Evolutionary conservation across 2,329 filamentous ascomycete genomes (phyloP).

Genomic region (Fusarium sp.): DNA sequence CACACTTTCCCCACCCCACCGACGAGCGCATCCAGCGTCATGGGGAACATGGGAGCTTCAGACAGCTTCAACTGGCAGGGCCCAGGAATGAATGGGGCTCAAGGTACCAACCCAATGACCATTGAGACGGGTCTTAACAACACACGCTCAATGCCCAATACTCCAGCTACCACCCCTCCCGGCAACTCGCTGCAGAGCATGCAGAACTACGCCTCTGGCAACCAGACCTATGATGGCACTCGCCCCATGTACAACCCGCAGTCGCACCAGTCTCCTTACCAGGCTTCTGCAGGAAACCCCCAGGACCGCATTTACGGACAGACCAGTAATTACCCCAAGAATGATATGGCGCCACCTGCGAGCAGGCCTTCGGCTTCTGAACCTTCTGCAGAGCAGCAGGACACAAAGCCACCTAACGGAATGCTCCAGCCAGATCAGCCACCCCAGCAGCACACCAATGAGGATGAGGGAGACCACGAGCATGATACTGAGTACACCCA

Average conservation of each 20-base stretch:
- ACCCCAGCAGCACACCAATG: slow-evolving; percentile 63
- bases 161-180: slow-evolving; percentile 89
- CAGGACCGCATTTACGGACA: slow-evolving; percentile 75
- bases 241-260: slow-evolving; percentile 80
- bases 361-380: slow-evolving; percentile 65
- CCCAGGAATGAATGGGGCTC: slow-evolving; percentile 67
- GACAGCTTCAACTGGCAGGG: slow-evolving; percentile 82
- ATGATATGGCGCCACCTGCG: slow-evolving; percentile 85
- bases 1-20: slow-evolving; percentile 95
- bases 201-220: slow-evolving; percentile 74
- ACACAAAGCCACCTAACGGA: slow-evolving; percentile 71
- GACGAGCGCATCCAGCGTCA: slow-evolving; percentile 88
- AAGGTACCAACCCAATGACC: slow-evolving; percentile 74
- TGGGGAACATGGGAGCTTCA: slow-evolving; percentile 73
- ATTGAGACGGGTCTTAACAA: slow-evolving; percentile 81
- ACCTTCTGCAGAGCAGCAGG: slow-evolving; percentile 66
- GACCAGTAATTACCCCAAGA: slow-evolving; percentile 74
- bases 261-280: slow-evolving; percentile 75
- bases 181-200: slow-evolving; percentile 78
- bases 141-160: slow-evolving; percentile 84
- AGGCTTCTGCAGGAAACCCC: slow-evolving; percentile 65
- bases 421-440: slow-evolving; percentile 64
- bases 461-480: slow-evolving; percentile 76
- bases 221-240: slow-evolving; percentile 76
- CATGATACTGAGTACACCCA: slow-evolving; percentile 88